Base-by-base conservation (phyloP, 2,329 filamentous ascomycete genomes). In the Aspergillus bombycis region DNA sequence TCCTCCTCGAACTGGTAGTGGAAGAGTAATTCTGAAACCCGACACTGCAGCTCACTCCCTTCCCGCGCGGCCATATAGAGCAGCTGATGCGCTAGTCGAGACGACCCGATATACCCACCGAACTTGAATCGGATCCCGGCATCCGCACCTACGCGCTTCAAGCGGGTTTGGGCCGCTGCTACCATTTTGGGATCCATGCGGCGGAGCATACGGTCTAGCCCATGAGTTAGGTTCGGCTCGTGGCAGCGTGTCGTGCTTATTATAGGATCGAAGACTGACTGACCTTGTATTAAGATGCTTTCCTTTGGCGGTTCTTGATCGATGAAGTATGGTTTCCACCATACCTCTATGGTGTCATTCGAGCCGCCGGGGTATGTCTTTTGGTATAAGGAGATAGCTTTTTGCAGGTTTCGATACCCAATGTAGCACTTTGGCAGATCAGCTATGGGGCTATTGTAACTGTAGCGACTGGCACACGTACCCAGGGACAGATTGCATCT, bases 31-130 rank as follows among this genome's bases (percentile, higher is more conserved):
- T 71, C 69, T 0, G 65, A 62, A 28, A 70, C 57, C 14, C 16
- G 41, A 19, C 61, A 62, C 36, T 67, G 64, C 12, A 55, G 23
- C 43, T 57, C 63, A 36, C 21, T 7, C 1, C 53, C 59, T 5
- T 64, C 48, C 50, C 21, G 21, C 10, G 26, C 32, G 5, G 60
- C 62, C 9, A 67, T 14, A 32, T 65, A 41, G 1, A 71, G 50
- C 8, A 68, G 38, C 36, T 61, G 67, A 57, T 71, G 70, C 36
- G 65, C 66, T 5, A 61, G 60, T n/a, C 64, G 30, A 4, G 67
- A 68, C n/a, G 62, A 68, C 2, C 70, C 70, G 2, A 72, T 65
- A 5, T 62, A 57, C 11, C 69, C 70, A 4, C 62, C 66, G 21
- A 71, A 70, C 10, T 52, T 60, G 52, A 71, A 68, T 4, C 59